A percentile compares a stretch with the other conserved stretches of the same genome.
phyloP scores from a whole-genome alignment of 2,329 filamentous ascomycete genomes.

The Aspergillus eucalypticola region DNA sequence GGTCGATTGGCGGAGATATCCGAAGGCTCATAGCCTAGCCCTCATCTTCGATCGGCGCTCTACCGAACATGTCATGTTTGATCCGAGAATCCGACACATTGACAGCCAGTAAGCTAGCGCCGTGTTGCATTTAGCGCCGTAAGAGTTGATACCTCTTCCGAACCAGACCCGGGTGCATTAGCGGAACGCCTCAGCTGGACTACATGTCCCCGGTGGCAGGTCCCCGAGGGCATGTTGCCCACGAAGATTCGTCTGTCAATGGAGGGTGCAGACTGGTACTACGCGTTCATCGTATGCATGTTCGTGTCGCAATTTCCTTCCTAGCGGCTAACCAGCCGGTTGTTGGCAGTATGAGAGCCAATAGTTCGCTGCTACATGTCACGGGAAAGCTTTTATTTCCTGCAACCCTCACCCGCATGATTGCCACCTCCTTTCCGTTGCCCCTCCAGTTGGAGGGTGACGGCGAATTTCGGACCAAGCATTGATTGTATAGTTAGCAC shows the following conservation, averaged over 20 bases:
- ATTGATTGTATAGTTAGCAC: not conserved
- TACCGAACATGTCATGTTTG: not conserved
- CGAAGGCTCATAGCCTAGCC: not conserved
- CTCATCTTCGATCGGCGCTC: not conserved
- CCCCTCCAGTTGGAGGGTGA: not conserved
- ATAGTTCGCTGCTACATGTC: too few relatives aligned
- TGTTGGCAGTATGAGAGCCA: too few relatives aligned
- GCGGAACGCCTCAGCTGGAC: not conserved
- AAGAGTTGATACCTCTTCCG: not conserved
- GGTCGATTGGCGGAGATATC: not conserved
- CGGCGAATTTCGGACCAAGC: not conserved
- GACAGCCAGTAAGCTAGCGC: not conserved
- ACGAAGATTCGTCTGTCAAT: not conserved
- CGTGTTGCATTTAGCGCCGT: not conserved
- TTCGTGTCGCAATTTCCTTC: too few relatives aligned
- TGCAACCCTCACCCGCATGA: too few relatives aligned
- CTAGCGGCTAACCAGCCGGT: too few relatives aligned
- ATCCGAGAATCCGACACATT: not conserved
- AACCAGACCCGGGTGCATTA: not conserved
- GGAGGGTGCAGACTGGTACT: not conserved
- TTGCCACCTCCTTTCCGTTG: not conserved
- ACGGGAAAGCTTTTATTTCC: too few relatives aligned
- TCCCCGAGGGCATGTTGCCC: not conserved
- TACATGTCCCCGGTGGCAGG: not conserved
- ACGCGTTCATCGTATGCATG: not conserved